Evolutionary conservation across 192 early-diverging fungal genomes (phyloP).

Genomic region (Gaertneriomyces sp.): DNA sequence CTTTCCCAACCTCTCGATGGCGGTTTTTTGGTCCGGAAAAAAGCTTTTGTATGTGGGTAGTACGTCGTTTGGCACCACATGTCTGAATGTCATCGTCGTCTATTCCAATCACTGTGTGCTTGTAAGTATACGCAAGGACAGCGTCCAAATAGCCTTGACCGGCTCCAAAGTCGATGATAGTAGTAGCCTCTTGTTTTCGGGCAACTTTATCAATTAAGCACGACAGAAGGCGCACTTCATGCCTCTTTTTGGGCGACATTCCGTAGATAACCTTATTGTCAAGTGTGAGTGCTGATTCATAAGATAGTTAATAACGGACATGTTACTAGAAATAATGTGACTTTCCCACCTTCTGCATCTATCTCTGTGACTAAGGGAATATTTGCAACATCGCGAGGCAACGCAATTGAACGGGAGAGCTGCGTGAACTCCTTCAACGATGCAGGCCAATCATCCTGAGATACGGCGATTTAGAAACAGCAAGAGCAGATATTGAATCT

Average conservation of each 20-base stretch:
- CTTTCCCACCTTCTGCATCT: no score
- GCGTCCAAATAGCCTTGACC: slow-evolving; percentile 75
- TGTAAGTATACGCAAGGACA: slow-evolving; percentile 62
- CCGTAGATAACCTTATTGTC: slow-evolving; percentile 62
- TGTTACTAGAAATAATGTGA: no score
- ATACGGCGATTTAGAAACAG: background rate
- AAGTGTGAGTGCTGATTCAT: background rate
- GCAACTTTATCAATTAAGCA: slow-evolving; percentile 56
- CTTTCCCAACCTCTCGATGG: background rate
- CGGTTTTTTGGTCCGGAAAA: slow-evolving; percentile 17
- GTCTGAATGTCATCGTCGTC: slow-evolving; percentile 69
- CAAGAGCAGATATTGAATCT: background rate
- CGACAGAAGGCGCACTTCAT: slow-evolving; percentile 64
- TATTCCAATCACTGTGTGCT: slow-evolving; percentile 62
- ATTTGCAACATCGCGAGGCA: slow-evolving; percentile 10
- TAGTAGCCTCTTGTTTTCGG: slow-evolving; percentile 30
- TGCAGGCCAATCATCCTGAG: slow-evolving; percentile 20
- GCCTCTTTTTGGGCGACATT: slow-evolving; percentile 70
- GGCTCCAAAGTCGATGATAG: slow-evolving; percentile 70
- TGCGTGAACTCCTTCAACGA: slow-evolving; percentile 25
- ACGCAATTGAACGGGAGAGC: slow-evolving; percentile 6
- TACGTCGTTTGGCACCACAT: slow-evolving; percentile 65
- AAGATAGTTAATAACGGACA: no score
- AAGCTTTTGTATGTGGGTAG: slow-evolving; percentile 48
- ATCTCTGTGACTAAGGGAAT: background rate